phyloP scores from a whole-genome alignment of 257 asterid species.

The Verbascum thapsus region DNA sequence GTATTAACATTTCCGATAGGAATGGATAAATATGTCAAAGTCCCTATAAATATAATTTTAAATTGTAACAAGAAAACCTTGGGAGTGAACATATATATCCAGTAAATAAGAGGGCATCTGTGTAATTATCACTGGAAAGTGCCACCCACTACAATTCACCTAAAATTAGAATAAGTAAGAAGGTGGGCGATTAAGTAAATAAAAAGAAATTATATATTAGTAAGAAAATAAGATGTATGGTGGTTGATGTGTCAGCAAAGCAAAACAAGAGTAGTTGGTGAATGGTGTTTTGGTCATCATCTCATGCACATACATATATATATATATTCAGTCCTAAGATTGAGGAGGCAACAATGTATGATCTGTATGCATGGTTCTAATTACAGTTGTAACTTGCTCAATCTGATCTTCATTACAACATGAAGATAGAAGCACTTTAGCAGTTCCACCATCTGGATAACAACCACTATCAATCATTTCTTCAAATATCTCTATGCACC shows the following conservation, averaged over 20 bases:
- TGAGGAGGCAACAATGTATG: background rate
- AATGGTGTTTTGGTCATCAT: slow-evolving; percentile 1
- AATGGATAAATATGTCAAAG: too few species aligned
- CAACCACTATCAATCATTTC: slow-evolving; percentile 86
- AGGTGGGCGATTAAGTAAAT: slow-evolving; percentile 15
- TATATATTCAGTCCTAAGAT: too few species aligned
- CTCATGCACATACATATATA: too few species aligned
- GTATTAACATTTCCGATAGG: too few species aligned
- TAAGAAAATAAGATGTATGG: slow-evolving; percentile 27
- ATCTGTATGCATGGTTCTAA: slow-evolving; percentile 67
- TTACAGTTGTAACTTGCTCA: slow-evolving; percentile 68
- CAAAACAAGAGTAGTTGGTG: slow-evolving; percentile 38
- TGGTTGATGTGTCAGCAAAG: slow-evolving; percentile 46
- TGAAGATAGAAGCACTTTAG: slow-evolving; percentile 69
- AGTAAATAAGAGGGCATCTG: slow-evolving; percentile 16
- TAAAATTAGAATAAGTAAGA: background rate
- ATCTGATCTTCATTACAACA: slow-evolving; percentile 72
- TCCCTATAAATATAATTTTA: background rate
- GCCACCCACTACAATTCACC: background rate
- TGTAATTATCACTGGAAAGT: slow-evolving; percentile 5
- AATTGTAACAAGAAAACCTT: background rate
- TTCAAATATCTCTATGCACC: slow-evolving; percentile 73
- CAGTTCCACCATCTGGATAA: slow-evolving; percentile 87
- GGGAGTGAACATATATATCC: slow-evolving; percentile 8
- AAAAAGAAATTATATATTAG: background rate